Percentiles rank a stretch among this genome's conserved stretches.
phyloP scores from a whole-genome alignment of 208 protist species.

The Phytomonas serpens region DNA sequence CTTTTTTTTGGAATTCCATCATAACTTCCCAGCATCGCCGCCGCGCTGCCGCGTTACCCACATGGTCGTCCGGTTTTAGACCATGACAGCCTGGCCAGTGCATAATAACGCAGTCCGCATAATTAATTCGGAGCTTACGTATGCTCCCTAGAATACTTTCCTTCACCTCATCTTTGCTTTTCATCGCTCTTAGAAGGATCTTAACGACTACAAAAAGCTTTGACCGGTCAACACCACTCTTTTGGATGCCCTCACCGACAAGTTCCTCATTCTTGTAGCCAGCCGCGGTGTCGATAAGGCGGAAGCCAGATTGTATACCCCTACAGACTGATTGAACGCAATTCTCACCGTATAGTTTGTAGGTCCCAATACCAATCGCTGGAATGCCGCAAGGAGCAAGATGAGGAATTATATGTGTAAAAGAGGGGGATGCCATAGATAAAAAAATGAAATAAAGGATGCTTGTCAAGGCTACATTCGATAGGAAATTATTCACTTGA shows the following conservation, averaged over 20 bases:
- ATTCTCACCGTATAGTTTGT: slow-evolving; percentile 58
- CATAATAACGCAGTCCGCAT: slow-evolving; percentile 68
- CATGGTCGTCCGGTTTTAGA: slow-evolving; percentile 29
- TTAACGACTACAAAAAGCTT: slow-evolving; percentile 76
- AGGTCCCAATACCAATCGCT: slow-evolving; percentile 72
- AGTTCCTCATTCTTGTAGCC: slow-evolving; percentile 70
- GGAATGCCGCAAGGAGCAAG: slow-evolving; percentile 20
- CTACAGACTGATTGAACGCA: slow-evolving; percentile 35
- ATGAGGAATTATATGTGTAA: background rate
- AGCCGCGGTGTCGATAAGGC: slow-evolving; percentile 78
- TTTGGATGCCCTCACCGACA: slow-evolving; percentile 51
- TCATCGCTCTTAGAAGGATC: slow-evolving; percentile 60
- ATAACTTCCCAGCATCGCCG: slow-evolving; percentile 61
- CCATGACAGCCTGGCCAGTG: slow-evolving; percentile 82
- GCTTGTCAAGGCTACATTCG: background rate
- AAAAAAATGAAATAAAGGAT: background rate
- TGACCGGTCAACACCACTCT: slow-evolving; percentile 43
- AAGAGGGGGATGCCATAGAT: background rate
- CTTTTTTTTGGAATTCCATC: slow-evolving; percentile 37
- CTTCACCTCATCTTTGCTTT: slow-evolving; percentile 21
- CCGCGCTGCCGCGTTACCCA: slow-evolving; percentile 40
- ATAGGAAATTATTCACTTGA: background rate
- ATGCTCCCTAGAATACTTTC: slow-evolving; percentile 47
- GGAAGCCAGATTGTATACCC: slow-evolving; percentile 60
- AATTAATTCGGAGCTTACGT: slow-evolving; percentile 43